Base-by-base conservation (phyloP, 371 early-diverging fungal genomes). In the Syncephalastrum monosporum region DNA sequence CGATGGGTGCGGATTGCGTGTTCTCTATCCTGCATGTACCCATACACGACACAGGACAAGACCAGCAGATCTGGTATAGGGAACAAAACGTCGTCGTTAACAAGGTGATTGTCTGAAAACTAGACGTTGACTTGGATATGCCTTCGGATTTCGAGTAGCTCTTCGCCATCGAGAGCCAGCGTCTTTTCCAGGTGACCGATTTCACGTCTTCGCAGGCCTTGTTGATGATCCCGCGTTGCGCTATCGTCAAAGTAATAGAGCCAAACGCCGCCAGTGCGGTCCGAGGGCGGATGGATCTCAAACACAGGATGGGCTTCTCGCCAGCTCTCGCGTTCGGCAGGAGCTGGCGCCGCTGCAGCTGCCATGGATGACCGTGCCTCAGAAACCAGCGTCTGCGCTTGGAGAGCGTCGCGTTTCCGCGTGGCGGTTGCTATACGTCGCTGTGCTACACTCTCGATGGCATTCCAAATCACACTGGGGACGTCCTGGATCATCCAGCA, bases 401-500 rank as follows among this genome's bases (percentile, higher is more conserved):
- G 38, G 12, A 33, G 38, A 12, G 2, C 38, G 8, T 33, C 38
- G 38, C 38, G 38, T 33, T 33, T 5, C 10, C 38, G 17, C 49
- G 47, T 27, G 12, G 38, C n/a, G 21, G 42, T 45, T 21, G 17
- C 15, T 43, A 25, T 10, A 27, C 54, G 47, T 13, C 59, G 47
- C 49, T 44, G 55, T 10, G 54, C 52, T 12, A 59, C 58, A 24
- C 50, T 41, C n/a, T 56, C 59, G 16, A 67, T 47, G 17, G 61
- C 55, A 17, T 55, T 47, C 67, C 72, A 57, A 8, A 75, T 64
- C 12, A 70, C 50, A 1, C 48, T 49, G 3, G 76, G 76, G 0
- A 75, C 64, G 59, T 75, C 68, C 15, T 72, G 64, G 4, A 72
- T 46, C 23, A 71, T 63, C 76, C 76, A 75, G 27, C 68, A 64